Evolutionary conservation across 345 rosid genomes (phyloP).

Genomic region (Boechera stricta): DNA sequence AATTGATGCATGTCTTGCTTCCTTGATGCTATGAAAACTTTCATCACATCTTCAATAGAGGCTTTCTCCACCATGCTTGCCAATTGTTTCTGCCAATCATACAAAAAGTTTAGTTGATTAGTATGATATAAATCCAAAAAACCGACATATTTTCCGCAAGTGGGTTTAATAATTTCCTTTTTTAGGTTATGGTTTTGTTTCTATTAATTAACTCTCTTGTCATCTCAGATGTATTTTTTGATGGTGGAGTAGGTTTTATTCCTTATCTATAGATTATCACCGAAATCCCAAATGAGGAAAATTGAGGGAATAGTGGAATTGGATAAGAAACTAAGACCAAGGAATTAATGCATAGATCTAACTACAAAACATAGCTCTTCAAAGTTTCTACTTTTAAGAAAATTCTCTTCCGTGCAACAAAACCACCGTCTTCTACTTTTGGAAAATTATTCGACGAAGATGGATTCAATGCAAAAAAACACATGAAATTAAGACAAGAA

Average conservation of each 20-base stretch:
- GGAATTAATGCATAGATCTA: constrained; percentile 18
- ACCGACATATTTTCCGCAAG: constrained; percentile 21
- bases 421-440: neutral
- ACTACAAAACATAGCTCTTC: constrained; percentile 24
- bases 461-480: neutral
- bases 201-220: constrained; percentile 32
- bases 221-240: constrained; percentile 26
- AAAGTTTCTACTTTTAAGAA: constrained; percentile 59
- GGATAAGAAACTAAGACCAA: constrained; percentile 28
- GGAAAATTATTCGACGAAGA: neutral
- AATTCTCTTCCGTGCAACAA: constrained; percentile 37
- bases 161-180: constrained; percentile 35
- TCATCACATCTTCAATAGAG: constrained; percentile 97
- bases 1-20: constrained; percentile 97
- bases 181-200: constrained; percentile 33
- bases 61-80: constrained; percentile 97
- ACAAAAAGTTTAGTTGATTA: constrained; percentile 13
- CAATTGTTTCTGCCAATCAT: constrained; percentile 78
- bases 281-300: constrained; percentile 66
- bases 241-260: constrained; percentile 41
- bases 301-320: constrained; percentile 30
- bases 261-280: constrained; percentile 31
- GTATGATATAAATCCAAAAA: constrained; percentile 20
- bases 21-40: constrained; percentile 91
- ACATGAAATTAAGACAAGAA: constrained; percentile 42